Evolutionary conservation across 2,329 filamentous ascomycete species (phyloP), one percentile per base, ranked within the genome.

Genomic region (Lasiodiplodia theobromae): DNA sequence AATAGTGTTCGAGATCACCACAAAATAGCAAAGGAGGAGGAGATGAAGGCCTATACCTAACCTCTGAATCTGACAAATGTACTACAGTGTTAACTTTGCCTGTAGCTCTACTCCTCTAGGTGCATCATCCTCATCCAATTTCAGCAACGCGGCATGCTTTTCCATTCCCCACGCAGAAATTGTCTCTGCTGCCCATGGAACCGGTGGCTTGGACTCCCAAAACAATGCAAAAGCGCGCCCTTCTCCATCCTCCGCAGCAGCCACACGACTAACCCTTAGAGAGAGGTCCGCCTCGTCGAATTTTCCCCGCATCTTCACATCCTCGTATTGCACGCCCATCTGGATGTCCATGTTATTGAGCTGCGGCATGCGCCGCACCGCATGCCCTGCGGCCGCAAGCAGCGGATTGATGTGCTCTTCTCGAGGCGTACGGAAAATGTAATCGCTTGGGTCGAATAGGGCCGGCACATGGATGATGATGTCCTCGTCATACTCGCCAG

Each of bases 181-280:
- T 3, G 40, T 2, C 40, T 44, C 40, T 3, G 16, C 6, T 8
- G 14, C 7, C 40, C 18, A 44, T 5, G 16, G 16, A 16, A 44
- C 5, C 16, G 40, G 40, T 16, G 40, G 40, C 16, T 2, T 44
- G 5, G 14, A 0, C 16, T 44, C 1, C 40, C 40, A 44, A 6
- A 8, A 18, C 40, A 44, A 18, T 5, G 16, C 6, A 18, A 44
- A 2, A 8, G 1, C 40, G 0, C 4, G 0, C 0, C 2, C 14
- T 7, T 18, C 1, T 18, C 0, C 16, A 44, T 5, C 40, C 6
- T 6, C 4, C 5, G 28, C 28, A 28, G 28, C 4, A 28, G 1
- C 4, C 25, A 28, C 4, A 28, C 25, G 28, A 4, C 3, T 28
- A 28, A 28, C 28, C 5, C 3, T 28, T 28, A 28, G 18, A 6